A percentile compares a stretch with the other conserved stretches of the same genome.
phyloP scores from a whole-genome alignment of 768 basidiomycete genomes.

The Russula olivacea region DNA sequence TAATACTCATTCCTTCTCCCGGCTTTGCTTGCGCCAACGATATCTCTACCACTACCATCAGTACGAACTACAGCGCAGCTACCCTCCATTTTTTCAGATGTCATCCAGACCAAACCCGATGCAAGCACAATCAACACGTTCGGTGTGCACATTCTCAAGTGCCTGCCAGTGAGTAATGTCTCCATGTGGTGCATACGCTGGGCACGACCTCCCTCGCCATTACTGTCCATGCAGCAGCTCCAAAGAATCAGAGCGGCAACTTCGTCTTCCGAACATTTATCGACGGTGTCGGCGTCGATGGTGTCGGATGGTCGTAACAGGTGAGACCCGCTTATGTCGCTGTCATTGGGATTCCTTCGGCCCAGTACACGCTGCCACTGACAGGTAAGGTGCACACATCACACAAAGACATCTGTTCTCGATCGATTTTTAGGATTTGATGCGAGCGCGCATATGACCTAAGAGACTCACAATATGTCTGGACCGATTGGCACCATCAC shows the following conservation, averaged over 20 bases:
- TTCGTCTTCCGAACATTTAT: constrained; percentile 70
- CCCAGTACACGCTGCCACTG: constrained; percentile 57
- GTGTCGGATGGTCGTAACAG: constrained; percentile 55
- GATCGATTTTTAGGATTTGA: constrained; percentile 49
- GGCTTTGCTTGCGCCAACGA: no score
- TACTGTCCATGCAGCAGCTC: constrained; percentile 61
- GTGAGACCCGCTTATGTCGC: constrained; percentile 67
- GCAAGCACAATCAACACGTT: no score
- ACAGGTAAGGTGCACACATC: constrained; percentile 39
- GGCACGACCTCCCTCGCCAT: constrained; percentile 64
- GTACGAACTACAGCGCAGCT: no score
- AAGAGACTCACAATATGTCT: constrained; percentile 60
- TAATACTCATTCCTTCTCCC: no score
- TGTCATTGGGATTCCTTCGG: constrained; percentile 64
- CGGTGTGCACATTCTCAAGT: constrained; percentile 35
- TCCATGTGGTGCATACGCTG: constrained; percentile 52
- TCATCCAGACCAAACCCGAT: no score
- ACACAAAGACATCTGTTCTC: not conserved
- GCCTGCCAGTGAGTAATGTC: constrained; percentile 66
- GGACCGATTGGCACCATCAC: constrained; percentile 60
- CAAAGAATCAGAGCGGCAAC: constrained; percentile 56
- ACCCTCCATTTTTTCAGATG: no score
- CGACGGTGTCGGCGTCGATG: constrained; percentile 54
- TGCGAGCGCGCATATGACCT: constrained; percentile 70
- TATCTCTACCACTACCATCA: no score